Evolutionary conservation across 1,284 basidiomycete species (phyloP).

Genomic region (Wallemia ichthyophaga): DNA sequence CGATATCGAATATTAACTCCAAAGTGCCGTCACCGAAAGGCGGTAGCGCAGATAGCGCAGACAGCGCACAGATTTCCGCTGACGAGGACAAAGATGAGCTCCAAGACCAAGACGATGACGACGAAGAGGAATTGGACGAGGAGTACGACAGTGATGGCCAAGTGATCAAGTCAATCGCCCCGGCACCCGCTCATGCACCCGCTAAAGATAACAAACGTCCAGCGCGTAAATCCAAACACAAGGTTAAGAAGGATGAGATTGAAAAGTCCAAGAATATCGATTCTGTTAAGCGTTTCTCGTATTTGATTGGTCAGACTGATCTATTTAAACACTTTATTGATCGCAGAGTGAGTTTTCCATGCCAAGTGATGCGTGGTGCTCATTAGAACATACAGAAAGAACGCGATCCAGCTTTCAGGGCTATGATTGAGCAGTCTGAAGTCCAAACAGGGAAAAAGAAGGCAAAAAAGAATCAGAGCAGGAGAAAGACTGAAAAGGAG

Average conservation of each 20-base stretch:
- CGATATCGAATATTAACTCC: neutral
- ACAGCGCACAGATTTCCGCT: slow-evolving; percentile 1
- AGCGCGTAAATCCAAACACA: slow-evolving; percentile 24
- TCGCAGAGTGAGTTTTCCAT: neutral
- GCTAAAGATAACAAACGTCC: neutral
- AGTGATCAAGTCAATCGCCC: slow-evolving; percentile 1
- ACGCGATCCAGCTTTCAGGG: slow-evolving; percentile 77
- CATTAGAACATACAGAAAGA: slow-evolving; percentile 26
- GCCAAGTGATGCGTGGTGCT: neutral
- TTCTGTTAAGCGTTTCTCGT: slow-evolving; percentile 78
- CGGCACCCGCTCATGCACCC: neutral
- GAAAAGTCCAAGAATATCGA: slow-evolving; percentile 44
- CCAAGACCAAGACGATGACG: slow-evolving; percentile 1
- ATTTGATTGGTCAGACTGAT: slow-evolving; percentile 78
- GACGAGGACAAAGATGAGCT: slow-evolving; percentile 5
- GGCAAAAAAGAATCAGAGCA: slow-evolving; percentile 45
- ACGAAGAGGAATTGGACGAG: slow-evolving; percentile 4
- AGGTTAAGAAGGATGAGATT: slow-evolving; percentile 56
- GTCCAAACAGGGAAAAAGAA: slow-evolving; percentile 50
- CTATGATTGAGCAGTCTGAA: slow-evolving; percentile 34
- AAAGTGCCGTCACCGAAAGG: slow-evolving; percentile 1
- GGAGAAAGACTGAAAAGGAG: slow-evolving; percentile 88
- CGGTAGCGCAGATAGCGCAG: slow-evolving; percentile 5
- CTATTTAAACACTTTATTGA: slow-evolving; percentile 64
- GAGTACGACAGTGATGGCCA: slow-evolving; percentile 3